A percentile compares a stretch with the other conserved stretches of the same genome.
Evolutionary conservation across 495 filamentous ascomycete species (phyloP).

Genomic region (Neurospora sp.): DNA sequence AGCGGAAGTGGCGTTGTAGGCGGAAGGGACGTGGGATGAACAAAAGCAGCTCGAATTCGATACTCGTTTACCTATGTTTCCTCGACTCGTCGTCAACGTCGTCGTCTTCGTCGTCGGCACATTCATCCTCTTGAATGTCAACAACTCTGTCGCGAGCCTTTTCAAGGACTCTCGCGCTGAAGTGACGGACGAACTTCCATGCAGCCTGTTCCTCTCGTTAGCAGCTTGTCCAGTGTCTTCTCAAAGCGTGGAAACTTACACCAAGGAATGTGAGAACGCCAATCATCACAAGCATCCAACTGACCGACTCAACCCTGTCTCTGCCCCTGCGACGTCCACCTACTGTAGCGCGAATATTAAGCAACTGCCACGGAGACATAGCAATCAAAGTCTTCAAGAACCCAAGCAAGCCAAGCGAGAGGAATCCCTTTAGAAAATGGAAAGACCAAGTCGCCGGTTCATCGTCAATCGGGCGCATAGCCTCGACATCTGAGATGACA

Average conservation of each 20-base stretch:
- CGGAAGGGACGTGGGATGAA: neutral
- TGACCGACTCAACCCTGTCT: conserved; percentile 62
- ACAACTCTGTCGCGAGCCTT: conserved; percentile 68
- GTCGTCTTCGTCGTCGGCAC: conserved; percentile 59
- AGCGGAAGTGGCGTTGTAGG: neutral
- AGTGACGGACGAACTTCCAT: conserved; percentile 65
- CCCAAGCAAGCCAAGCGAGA: conserved; percentile 74
- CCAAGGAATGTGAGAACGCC: conserved; percentile 74
- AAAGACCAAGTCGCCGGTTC: conserved; percentile 53
- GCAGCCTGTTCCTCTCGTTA: conserved; percentile 48
- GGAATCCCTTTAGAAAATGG: conserved; percentile 82
- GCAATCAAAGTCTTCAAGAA: conserved; percentile 72
- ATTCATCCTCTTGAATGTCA: conserved; percentile 64
- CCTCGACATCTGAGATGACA: conserved; percentile 27
- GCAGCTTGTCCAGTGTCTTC: neutral
- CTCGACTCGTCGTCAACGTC: conserved; percentile 17
- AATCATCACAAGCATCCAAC: conserved; percentile 65
- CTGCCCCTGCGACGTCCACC: conserved; percentile 50
- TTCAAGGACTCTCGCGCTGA: conserved; percentile 59
- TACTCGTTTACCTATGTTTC: conserved; percentile 13
- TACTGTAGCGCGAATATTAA: conserved; percentile 50
- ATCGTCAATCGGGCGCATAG: conserved; percentile 25
- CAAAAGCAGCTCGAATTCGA: neutral
- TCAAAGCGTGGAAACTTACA: conserved; percentile 42
- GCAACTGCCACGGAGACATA: conserved; percentile 66